Conservation (phyloP, 73 alveolate species). For the Effrenium voratum region DNA sequence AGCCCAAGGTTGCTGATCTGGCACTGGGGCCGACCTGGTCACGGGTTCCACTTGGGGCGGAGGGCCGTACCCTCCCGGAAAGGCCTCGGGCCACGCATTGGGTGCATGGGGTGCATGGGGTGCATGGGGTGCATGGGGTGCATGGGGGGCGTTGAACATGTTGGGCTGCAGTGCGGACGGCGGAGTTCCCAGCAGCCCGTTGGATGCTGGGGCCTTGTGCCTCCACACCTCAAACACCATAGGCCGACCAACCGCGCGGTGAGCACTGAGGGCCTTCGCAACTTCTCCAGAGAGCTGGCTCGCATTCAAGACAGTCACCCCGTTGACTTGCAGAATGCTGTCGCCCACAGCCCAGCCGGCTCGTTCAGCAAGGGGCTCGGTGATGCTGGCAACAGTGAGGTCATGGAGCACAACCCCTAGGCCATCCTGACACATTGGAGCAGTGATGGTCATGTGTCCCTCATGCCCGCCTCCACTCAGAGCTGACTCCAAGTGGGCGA, state of each 20-base stretch:
- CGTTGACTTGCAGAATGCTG: constrained; percentile 69
- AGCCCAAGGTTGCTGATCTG: neutral
- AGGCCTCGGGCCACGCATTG: neutral
- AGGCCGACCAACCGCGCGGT: constrained; percentile 60
- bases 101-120: neutral
- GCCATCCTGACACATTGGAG: constrained; percentile 38
- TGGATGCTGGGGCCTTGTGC: neutral
- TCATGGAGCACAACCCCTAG: constrained; percentile 38
- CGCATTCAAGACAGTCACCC: constrained; percentile 14
- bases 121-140: neutral
- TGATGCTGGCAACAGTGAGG: constrained; percentile 24
- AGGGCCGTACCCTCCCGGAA: neutral
- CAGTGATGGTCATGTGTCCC: constrained; percentile 36
- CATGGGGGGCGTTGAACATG: neutral
- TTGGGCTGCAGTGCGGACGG: neutral
- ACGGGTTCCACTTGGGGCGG: neutral
- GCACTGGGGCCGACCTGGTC: neutral
- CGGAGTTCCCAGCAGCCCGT: neutral
- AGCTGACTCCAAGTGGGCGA: constrained; percentile 33
- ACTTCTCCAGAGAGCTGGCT: constrained; percentile 43
- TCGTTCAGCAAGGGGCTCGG: constrained; percentile 8
- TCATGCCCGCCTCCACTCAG: neutral
- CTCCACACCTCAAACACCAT: constrained; percentile 46
- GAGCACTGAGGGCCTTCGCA: constrained; percentile 65
- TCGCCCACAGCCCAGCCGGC: constrained; percentile 89